Base-by-base conservation (phyloP, 1,284 basidiomycete species). In the Tetrapyrgos nigripes region DNA sequence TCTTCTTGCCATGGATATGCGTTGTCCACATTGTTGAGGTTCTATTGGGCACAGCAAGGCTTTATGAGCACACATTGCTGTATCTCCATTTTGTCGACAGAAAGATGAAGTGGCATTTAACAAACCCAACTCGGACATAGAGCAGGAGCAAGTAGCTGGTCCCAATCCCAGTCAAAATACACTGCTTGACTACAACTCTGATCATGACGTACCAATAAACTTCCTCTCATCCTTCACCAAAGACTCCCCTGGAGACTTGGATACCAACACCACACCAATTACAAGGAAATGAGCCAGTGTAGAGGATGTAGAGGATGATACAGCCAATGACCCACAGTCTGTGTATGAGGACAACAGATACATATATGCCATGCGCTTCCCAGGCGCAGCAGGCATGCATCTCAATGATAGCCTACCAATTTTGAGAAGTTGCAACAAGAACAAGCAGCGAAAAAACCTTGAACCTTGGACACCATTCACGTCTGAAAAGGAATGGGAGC, bases 401-500 rank as follows among this genome's bases (percentile, higher is more conserved):
- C 40, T 44, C 6, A 17, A 14, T 44, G 4, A 5, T 44, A 44
- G n/a, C 5, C 48, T 65, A 3, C n/a, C n/a, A n/a, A n/a, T n/a
- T n/a, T n/a, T n/a, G n/a, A n/a, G n/a, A n/a, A n/a, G n/a, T n/a
- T n/a, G n/a, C n/a, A 33, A 44, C 1, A 53, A 62, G 1, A 31
- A 57, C 13, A 50, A 62, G 26, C 6, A 50, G 6, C 50, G 31
- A n/a, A 13, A 17, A 9, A 57, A 50, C 4, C 27, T 56, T 1
- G 26, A 53, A 11, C 50, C 51, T 3, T 74, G 64, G 62, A 55
- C 58, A 0, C 71, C 72, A 23, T 73, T 72, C 50, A 57, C 50
- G 13, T 26, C 37, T 33, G 24, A 60, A n/a, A 64, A 71, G 0
- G 72, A 74, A 47, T 73, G 72, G 68, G 62, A 68, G 33, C 64